Percentiles rank a stretch among this genome's conserved stretches.
These are phyloP conservation scores for Simplicillium aogashimaense DNA, from an alignment of 2,329 filamentous ascomycete species.

Conservation along the genomic window DNA sequence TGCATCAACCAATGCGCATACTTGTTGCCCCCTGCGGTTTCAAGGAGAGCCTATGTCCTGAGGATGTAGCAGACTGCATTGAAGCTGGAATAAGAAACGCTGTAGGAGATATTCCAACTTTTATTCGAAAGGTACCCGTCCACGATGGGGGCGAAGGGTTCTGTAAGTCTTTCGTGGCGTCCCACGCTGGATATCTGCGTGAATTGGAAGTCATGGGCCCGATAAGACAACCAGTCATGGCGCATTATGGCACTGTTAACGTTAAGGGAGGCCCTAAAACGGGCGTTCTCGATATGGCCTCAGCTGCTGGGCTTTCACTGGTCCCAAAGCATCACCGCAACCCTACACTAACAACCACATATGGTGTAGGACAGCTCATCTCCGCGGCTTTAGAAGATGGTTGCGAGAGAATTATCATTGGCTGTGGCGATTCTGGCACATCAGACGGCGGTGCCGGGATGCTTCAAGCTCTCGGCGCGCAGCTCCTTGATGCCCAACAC, in stretches of 20 bases:
- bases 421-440: constrained; percentile 44
- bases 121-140: constrained; percentile 36
- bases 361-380: constrained; percentile 39
- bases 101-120: constrained; percentile 26
- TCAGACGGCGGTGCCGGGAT: constrained; percentile 43
- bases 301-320: constrained; percentile 39
- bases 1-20: constrained; percentile 16
- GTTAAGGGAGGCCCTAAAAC: constrained; percentile 16
- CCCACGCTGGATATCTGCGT: constrained; percentile 28
- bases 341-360: constrained; percentile 38
- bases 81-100: constrained; percentile 31
- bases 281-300: constrained; percentile 42
- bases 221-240: constrained; percentile 26
- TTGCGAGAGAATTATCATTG: constrained; percentile 33
- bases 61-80: constrained; percentile 39
- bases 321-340: constrained; percentile 32
- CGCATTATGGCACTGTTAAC: constrained; percentile 31
- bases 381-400: constrained; percentile 33
- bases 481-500: constrained; percentile 27
- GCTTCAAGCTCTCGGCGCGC: constrained; percentile 40
- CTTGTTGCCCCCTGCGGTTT: constrained; percentile 43
- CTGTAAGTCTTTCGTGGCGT: constrained; percentile 31
- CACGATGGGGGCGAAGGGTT: constrained; percentile 45
- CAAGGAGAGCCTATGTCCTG: constrained; percentile 40
- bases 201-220: constrained; percentile 31